Evolutionary conservation across 192 early-diverging fungal species (phyloP).

Genomic region (Linnemannia hyalina): DNA sequence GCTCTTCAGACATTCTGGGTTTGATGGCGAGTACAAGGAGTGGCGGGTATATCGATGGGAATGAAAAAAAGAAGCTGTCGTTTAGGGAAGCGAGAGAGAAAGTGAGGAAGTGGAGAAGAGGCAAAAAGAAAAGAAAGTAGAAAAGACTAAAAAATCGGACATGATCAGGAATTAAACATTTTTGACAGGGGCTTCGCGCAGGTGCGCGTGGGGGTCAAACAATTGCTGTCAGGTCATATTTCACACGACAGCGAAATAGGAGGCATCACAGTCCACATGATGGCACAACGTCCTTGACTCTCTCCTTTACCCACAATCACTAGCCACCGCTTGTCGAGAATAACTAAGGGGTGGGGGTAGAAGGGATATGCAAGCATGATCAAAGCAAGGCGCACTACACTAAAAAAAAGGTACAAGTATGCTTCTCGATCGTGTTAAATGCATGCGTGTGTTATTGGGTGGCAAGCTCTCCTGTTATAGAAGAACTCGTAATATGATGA

Average conservation of each 20-base stretch:
- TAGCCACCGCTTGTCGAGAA: background rate
- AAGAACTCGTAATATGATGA: background rate
- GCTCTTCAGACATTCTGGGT: conserved; percentile 19
- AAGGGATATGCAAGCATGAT: background rate
- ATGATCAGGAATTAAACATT: conserved; percentile 5
- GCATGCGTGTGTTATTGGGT: background rate
- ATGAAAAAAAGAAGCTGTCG: background rate
- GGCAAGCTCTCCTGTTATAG: background rate
- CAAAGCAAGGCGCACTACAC: background rate
- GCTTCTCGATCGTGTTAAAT: background rate
- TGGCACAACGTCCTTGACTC: background rate
- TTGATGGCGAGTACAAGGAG: background rate
- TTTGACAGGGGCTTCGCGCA: conserved; percentile 3
- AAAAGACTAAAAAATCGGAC: background rate
- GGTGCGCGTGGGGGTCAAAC: background rate
- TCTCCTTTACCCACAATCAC: background rate
- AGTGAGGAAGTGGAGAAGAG: background rate
- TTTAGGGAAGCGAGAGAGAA: background rate
- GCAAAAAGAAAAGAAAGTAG: background rate
- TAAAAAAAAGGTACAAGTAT: background rate
- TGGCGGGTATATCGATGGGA: background rate
- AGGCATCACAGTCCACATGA: conserved; percentile 10
- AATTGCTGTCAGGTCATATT: background rate
- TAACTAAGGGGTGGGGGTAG: background rate
- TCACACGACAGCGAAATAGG: background rate